These are phyloP conservation scores for Lecanicillium sp. DNA, from an alignment of 2,329 filamentous ascomycete species.

Conservation along the genomic window DNA sequence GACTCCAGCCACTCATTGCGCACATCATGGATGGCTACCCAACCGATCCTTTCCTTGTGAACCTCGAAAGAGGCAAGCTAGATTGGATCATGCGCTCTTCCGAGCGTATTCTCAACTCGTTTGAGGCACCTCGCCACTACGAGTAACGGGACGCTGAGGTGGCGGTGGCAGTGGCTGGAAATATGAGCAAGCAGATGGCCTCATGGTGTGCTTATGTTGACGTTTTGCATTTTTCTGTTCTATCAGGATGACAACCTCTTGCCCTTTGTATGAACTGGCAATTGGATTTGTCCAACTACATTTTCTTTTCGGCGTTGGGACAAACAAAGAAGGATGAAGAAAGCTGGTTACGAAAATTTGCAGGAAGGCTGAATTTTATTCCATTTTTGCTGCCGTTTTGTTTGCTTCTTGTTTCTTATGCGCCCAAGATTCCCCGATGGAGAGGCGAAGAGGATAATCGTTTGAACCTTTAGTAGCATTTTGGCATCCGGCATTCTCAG, in stretches of 20 bases:
- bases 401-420: no score
- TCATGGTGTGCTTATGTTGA: no score
- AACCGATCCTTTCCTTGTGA: slow-evolving; percentile 30
- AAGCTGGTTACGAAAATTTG: no score
- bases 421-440: no score
- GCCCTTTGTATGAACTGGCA: neutral
- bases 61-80: slow-evolving; percentile 28
- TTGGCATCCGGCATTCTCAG: no score
- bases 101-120: slow-evolving; percentile 26
- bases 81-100: slow-evolving; percentile 31
- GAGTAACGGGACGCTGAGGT: slow-evolving; percentile 13
- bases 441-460: no score
- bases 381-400: no score
- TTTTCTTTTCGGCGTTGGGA: neutral
- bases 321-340: no score
- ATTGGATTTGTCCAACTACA: no score
- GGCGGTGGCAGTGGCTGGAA: neutral
- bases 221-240: neutral
- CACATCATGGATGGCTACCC: slow-evolving; percentile 28
- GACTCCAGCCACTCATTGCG: slow-evolving; percentile 25
- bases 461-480: no score
- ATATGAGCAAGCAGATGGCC: no score
- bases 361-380: no score
- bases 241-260: neutral
- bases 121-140: slow-evolving; percentile 20